Conservation (phyloP, 257 asterid genomes). For the Solanum verrucosum region DNA sequence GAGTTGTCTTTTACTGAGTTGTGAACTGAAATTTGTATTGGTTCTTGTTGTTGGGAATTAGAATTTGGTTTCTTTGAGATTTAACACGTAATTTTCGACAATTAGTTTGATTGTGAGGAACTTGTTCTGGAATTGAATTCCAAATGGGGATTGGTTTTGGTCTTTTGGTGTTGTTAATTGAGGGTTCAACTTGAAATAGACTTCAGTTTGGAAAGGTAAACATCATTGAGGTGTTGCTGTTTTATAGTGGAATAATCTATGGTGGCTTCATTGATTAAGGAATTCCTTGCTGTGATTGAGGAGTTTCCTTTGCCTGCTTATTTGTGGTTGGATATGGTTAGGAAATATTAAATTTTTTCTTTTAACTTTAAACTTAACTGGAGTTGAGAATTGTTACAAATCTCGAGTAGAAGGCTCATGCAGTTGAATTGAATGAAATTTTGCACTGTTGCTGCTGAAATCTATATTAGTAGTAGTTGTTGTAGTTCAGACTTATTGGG, state of each 20-base stretch:
- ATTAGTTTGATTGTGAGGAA: not conserved
- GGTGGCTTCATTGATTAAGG: not conserved
- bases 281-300: not conserved
- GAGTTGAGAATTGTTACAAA: not conserved
- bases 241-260: not conserved
- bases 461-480: not conserved
- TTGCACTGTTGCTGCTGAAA: not conserved
- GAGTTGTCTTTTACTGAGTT: not conserved
- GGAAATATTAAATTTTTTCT: not conserved
- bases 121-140: not conserved
- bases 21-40: not conserved
- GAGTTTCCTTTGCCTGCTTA: not conserved
- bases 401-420: not conserved
- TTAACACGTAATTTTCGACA: not conserved
- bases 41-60: not conserved
- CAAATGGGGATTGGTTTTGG: not conserved
- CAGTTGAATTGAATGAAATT: not conserved
- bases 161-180: not conserved
- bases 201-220: not conserved
- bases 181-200: not conserved
- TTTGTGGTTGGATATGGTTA: not conserved
- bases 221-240: not conserved
- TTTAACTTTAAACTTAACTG: not conserved
- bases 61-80: not conserved
- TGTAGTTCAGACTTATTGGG: not conserved